These are phyloP conservation scores for Paracorniculantispora psalliotae DNA, from an alignment of 2,329 filamentous ascomycete genomes.

Conservation along the genomic window DNA sequence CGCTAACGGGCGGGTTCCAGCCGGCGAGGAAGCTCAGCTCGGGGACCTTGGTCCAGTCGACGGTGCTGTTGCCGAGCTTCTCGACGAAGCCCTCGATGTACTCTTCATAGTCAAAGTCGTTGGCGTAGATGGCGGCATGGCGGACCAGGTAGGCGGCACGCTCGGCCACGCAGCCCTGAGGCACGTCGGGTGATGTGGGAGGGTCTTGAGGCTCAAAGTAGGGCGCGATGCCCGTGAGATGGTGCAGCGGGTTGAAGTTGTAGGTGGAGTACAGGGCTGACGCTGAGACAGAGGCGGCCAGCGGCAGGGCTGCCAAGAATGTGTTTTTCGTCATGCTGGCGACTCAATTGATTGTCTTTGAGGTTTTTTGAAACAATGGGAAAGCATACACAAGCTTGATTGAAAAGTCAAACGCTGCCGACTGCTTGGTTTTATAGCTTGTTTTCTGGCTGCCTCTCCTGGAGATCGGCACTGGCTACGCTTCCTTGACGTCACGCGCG, in stretches of 20 bases:
- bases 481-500: constrained; percentile 7
- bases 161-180: constrained; percentile 45
- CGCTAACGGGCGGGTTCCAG: constrained; percentile 54
- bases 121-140: constrained; percentile 57
- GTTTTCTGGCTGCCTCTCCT: neutral
- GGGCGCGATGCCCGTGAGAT: constrained; percentile 51
- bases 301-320: neutral
- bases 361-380: neutral
- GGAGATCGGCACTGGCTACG: neutral
- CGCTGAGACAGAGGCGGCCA: constrained; percentile 15
- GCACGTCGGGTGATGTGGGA: constrained; percentile 36
- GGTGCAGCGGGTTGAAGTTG: constrained; percentile 48
- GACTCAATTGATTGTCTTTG: neutral
- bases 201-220: constrained; percentile 53
- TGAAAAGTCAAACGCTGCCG: neutral
- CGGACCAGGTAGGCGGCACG: constrained; percentile 52
- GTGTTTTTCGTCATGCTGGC: neutral
- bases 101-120: constrained; percentile 53
- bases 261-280: constrained; percentile 41
- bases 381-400: neutral
- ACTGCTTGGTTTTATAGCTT: neutral
- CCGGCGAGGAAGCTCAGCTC: constrained; percentile 50
- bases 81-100: constrained; percentile 52
- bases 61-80: constrained; percentile 55
- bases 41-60: constrained; percentile 53